A percentile compares a stretch with the other conserved stretches of the same genome.
phyloP scores from a whole-genome alignment of 441 rosid genomes.

The Theobroma grandiflorum region DNA sequence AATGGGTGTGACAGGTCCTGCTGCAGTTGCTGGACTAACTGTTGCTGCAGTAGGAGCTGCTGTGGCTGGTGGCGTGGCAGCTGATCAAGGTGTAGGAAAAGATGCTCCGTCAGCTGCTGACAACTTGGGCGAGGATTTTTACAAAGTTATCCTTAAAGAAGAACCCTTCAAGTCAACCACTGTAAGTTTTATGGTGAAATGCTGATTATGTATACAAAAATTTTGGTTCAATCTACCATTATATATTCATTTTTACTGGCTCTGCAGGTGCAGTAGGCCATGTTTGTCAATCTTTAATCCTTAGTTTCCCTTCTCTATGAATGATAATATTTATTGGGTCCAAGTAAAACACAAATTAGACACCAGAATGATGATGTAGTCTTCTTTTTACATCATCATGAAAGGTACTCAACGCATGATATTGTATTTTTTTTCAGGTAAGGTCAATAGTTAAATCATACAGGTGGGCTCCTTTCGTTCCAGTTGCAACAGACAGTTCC shows the following conservation, averaged over 20 bases:
- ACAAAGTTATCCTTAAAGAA: slow-evolving; percentile 76
- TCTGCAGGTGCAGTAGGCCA: neutral
- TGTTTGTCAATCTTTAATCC: neutral
- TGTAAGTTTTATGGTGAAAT: slow-evolving; percentile 42
- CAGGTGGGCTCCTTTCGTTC: slow-evolving; percentile 85
- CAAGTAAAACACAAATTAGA: neutral
- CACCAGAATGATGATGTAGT: slow-evolving; percentile 10
- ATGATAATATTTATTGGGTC: neutral
- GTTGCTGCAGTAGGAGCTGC: slow-evolving; percentile 84
- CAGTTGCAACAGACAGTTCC: slow-evolving; percentile 72
- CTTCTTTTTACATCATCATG: slow-evolving; percentile 13
- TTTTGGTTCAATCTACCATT: neutral
- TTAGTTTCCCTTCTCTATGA: slow-evolving; percentile 11
- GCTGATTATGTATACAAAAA: neutral
- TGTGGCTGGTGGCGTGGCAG: slow-evolving; percentile 73
- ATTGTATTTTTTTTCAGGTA: slow-evolving; percentile 53
- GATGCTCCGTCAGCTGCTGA: slow-evolving; percentile 78
- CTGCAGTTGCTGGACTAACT: slow-evolving; percentile 68
- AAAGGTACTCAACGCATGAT: neutral
- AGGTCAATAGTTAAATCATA: slow-evolving; percentile 71
- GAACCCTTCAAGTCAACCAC: slow-evolving; percentile 93
- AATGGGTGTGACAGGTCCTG: slow-evolving; percentile 69
- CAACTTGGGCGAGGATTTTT: slow-evolving; percentile 75
- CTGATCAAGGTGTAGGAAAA: slow-evolving; percentile 65
- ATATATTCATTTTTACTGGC: slow-evolving; percentile 10